Conservation (phyloP, 345 rosid species). For the Viola odorata region DNA sequence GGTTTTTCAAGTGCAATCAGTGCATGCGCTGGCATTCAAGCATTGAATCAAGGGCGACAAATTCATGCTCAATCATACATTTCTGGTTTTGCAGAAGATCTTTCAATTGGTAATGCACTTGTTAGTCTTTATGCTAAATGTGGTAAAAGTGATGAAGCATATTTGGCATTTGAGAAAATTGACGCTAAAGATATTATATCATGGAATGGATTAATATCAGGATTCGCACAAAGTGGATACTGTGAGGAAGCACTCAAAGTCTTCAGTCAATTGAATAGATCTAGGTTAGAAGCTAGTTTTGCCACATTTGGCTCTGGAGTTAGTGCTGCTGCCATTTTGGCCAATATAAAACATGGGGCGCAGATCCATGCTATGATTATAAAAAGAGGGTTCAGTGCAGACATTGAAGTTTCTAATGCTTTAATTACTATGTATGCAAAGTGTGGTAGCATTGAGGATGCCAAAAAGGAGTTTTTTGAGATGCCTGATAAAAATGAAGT, state of each 20-base stretch:
- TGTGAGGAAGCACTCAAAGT: slow-evolving; percentile 66
- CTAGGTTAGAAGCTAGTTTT: slow-evolving; percentile 42
- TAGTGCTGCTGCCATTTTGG: slow-evolving; percentile 84
- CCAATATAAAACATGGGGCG: slow-evolving; percentile 70
- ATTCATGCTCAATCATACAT: slow-evolving; percentile 72
- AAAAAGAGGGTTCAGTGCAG: slow-evolving; percentile 57
- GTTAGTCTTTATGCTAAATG: slow-evolving; percentile 82
- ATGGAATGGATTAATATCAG: slow-evolving; percentile 83
- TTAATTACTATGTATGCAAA: slow-evolving; percentile 77
- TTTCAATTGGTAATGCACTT: slow-evolving; percentile 66
- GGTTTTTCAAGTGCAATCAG: slow-evolving; percentile 81
- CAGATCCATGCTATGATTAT: slow-evolving; percentile 64
- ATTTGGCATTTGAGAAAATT: slow-evolving; percentile 53
- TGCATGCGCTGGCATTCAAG: slow-evolving; percentile 86
- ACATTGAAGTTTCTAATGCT: slow-evolving; percentile 73
- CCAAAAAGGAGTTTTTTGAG: slow-evolving; percentile 58
- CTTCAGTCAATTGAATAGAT: slow-evolving; percentile 52
- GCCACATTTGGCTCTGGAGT: slow-evolving; percentile 72
- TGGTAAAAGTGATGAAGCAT: slow-evolving; percentile 60
- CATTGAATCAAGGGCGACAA: slow-evolving; percentile 58
- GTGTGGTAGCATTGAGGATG: slow-evolving; percentile 70
- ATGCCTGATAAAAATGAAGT: slow-evolving; percentile 58
- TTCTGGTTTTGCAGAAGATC: slow-evolving; percentile 59
- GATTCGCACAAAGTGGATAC: slow-evolving; percentile 69
- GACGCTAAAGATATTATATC: slow-evolving; percentile 64